Conservation (phyloP, 202 grass and related monocot species). For the Carex arenaria region DNA sequence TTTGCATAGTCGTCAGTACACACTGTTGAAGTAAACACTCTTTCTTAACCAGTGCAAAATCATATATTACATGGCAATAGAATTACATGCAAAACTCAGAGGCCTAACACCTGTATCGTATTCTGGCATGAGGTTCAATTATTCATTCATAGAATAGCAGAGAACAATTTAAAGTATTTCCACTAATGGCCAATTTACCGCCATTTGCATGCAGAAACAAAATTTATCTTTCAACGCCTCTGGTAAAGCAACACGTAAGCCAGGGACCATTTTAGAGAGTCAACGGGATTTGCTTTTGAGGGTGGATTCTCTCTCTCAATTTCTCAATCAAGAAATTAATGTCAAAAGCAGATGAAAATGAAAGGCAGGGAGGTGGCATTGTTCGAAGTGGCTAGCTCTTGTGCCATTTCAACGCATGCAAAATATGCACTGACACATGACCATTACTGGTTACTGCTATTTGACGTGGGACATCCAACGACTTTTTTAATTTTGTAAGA, state of each 20-base stretch:
- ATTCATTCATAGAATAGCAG: neutral
- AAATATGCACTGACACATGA: conserved; percentile 5
- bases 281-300: neutral
- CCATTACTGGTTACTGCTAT: neutral
- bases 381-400: neutral
- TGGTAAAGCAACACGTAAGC: conserved; percentile 13
- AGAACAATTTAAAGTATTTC: neutral
- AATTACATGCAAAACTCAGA: too few species aligned
- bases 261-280: neutral
- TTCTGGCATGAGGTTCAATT: neutral
- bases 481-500: neutral
- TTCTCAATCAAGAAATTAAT: conserved; percentile 10
- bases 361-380: conserved; percentile 9
- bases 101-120: neutral
- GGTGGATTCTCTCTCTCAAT: neutral
- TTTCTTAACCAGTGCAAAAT: conserved; percentile 11
- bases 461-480: neutral
- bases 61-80: neutral
- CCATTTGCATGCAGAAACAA: neutral
- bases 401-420: neutral
- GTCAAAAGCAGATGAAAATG: conserved; percentile 20
- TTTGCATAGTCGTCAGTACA: neutral
- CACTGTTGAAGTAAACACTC: neutral
- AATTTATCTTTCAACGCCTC: conserved; percentile 5
- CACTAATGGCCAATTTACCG: neutral